phyloP scores from a whole-genome alignment of 179 eudicot genomes.

The Camellia oleifera region DNA sequence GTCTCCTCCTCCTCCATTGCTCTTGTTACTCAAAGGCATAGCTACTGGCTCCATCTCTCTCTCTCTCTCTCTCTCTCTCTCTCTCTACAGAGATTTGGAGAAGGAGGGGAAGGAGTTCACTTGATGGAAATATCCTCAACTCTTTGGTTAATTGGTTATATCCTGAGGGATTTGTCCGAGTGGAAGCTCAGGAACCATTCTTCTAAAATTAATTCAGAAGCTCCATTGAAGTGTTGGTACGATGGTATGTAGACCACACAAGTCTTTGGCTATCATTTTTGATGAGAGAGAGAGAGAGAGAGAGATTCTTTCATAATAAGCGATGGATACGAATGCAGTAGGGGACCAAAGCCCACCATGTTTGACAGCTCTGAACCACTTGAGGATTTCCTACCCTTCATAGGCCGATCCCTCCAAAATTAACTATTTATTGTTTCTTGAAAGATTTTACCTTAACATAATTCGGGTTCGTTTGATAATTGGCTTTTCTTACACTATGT shows the following conservation, averaged over 20 bases:
- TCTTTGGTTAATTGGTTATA: background rate
- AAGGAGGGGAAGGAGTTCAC: background rate
- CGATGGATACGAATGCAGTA: background rate
- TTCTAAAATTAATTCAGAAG: background rate
- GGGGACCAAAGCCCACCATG: conserved; percentile 10
- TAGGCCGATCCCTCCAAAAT: too few relatives aligned
- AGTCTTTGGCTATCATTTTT: background rate
- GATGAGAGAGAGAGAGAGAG: background rate
- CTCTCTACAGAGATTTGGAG: background rate
- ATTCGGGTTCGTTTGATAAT: too few relatives aligned
- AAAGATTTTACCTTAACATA: too few relatives aligned
- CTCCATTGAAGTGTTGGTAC: conserved; percentile 7
- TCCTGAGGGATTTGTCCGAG: background rate
- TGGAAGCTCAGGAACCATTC: background rate
- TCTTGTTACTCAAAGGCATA: background rate
- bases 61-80: background rate
- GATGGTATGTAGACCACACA: conserved; percentile 14
- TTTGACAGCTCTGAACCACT: background rate
- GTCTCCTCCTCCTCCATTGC: background rate
- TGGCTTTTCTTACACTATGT: too few relatives aligned
- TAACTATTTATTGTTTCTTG: too few relatives aligned
- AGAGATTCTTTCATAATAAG: background rate
- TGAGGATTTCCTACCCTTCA: too few relatives aligned
- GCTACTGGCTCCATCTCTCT: conserved; percentile 10
- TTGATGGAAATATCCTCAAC: background rate